Evolutionary conservation across 345 rosid genomes (phyloP).

Genomic region (Hirschfeldia incana): DNA sequence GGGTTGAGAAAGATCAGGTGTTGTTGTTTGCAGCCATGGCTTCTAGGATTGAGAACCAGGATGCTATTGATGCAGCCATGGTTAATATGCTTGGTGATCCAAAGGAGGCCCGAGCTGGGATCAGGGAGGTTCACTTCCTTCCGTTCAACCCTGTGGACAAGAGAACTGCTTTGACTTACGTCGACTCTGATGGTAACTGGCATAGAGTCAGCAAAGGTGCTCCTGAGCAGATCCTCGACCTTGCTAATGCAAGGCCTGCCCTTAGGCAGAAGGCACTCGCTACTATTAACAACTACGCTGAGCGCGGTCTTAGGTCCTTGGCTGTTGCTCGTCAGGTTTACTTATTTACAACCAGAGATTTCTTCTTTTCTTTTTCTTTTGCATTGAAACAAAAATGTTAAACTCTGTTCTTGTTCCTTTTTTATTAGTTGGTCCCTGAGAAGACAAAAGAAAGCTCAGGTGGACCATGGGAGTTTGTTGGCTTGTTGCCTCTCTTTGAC

Average conservation of each 20-base stretch:
- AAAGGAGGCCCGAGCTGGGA: conserved; percentile 31
- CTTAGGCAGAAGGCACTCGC: conserved; percentile 59
- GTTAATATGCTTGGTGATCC: conserved; percentile 52
- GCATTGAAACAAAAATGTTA: background rate
- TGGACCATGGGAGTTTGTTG: conserved; percentile 1
- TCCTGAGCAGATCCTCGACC: background rate
- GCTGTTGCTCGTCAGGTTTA: conserved; percentile 83
- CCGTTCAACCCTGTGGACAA: conserved; percentile 1
- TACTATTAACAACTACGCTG: conserved; percentile 73
- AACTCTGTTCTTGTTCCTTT: conserved; percentile 33
- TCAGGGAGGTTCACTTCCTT: background rate
- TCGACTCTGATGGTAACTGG: background rate
- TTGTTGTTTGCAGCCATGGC: conserved; percentile 42
- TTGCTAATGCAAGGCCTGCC: conserved; percentile 36
- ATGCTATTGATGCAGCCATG: conserved; percentile 51
- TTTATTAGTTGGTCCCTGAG: background rate
- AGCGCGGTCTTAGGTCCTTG: conserved; percentile 88
- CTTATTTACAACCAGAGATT: background rate
- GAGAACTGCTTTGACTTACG: background rate
- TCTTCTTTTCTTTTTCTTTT: background rate
- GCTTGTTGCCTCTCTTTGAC: background rate
- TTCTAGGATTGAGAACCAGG: conserved; percentile 45
- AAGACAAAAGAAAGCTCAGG: background rate
- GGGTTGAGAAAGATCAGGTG: conserved; percentile 43
- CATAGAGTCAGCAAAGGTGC: background rate